Percentiles rank a stretch among this genome's conserved stretches.
phyloP scores from a whole-genome alignment of 139 green algal genomes.

The Protoeuglena noctilucae region DNA sequence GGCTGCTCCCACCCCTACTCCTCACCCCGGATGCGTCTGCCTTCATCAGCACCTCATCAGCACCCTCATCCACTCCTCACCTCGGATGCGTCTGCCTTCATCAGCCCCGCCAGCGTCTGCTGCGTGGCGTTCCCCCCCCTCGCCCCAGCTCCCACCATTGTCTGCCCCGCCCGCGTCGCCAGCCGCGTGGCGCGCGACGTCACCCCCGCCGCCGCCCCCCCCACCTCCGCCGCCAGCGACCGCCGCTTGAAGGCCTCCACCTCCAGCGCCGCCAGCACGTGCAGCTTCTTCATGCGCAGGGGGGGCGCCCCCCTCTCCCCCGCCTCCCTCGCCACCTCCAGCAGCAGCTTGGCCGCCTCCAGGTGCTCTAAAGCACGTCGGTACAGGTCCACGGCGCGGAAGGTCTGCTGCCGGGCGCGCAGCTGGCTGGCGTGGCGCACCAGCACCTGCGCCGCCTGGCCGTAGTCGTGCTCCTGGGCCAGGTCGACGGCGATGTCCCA shows the following conservation, averaged over 20 bases:
- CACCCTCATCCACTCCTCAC: too few species aligned
- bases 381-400: constrained; percentile 48
- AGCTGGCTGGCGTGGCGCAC: constrained; percentile 57
- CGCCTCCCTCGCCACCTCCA: constrained; percentile 21
- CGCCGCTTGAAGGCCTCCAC: constrained; percentile 10
- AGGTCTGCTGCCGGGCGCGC: constrained; percentile 41
- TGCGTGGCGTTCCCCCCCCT: constrained; percentile 19
- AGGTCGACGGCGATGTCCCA: constrained; percentile 57
- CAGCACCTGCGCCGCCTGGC: constrained; percentile 38
- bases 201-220: too few species aligned
- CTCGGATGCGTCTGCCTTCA: constrained; percentile 51
- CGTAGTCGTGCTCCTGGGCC: constrained; percentile 32
- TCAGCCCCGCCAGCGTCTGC: constrained; percentile 48
- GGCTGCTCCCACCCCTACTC: too few species aligned
- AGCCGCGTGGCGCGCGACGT: too few species aligned
- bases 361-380: constrained; percentile 38
- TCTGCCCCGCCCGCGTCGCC: too few species aligned
- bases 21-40: too few species aligned
- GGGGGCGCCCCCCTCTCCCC: constrained; percentile 24
- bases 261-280: constrained; percentile 64
- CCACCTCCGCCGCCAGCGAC: too few species aligned
- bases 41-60: too few species aligned
- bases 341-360: constrained; percentile 46
- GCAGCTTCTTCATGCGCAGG: constrained; percentile 62
- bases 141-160: too few species aligned